Conservation (phyloP, 768 basidiomycete species). For the Lentinula raphanica region DNA sequence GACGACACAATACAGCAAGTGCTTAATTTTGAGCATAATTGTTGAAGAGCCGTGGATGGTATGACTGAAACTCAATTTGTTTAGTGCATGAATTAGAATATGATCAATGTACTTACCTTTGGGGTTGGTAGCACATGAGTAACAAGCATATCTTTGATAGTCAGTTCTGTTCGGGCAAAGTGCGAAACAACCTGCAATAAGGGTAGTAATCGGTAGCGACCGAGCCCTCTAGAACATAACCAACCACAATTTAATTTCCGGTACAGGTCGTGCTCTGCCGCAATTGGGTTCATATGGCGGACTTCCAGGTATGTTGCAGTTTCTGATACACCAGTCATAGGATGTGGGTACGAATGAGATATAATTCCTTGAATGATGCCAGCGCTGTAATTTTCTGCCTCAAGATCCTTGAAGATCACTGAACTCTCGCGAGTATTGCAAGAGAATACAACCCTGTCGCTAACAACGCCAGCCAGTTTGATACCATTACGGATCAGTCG, state of each 20-base stretch:
- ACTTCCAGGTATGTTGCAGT: neutral
- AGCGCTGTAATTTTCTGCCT: neutral
- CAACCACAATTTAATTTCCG: neutral
- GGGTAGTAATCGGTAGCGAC: no score
- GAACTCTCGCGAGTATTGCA: no score
- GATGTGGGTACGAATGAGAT: neutral
- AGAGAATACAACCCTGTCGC: neutral
- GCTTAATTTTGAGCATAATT: no score
- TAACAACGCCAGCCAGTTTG: no score
- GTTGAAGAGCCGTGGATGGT: no score
- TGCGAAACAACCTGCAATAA: no score
- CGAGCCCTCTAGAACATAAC: neutral
- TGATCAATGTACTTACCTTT: constrained; percentile 2
- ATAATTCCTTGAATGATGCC: neutral
- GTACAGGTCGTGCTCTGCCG: neutral
- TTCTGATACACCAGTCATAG: neutral
- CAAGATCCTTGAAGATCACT: no score
- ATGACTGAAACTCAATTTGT: no score
- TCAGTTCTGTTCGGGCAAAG: neutral
- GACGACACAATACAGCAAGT: no score
- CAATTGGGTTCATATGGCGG: neutral
- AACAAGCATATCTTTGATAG: neutral
- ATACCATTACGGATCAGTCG: no score
- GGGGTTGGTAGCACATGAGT: neutral
- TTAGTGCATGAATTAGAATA: no score